Evolutionary conservation across 352 stramenopile species (phyloP), one percentile per base, ranked within the genome.

Genomic region (Peronospora farinosa): DNA sequence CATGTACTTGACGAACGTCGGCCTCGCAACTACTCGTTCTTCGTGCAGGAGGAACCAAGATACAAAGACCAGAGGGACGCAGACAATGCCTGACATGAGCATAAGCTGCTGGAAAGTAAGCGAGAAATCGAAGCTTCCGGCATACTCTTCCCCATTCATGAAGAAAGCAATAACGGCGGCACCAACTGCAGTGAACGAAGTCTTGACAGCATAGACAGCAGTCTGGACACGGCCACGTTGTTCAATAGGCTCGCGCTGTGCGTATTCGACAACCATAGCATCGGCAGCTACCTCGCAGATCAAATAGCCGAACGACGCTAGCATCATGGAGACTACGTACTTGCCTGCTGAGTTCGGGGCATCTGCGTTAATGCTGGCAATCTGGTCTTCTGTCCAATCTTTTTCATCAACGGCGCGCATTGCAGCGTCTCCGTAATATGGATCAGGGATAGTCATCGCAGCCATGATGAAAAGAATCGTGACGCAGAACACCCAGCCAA

Each of bases 311-410:
- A 82, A 76, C 0, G 67, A 65, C 0, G 71, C 68, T 9, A 86
- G 42, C 70, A 84, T 80, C 72, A 84, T 78, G 4, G 64, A 63
- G 27, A 82, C 40, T 1, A 83, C 65, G 23, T 79, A 79, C 43
- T 71, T 65, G 7, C 58, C 60, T n/a, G 58, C 71, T 7, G 57
- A 55, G 31, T 47, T 63, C 2, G 63, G 40, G 6, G 67, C 67
- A 13, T 25, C 33, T 27, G 28, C 30, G 12, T 76, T 76, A 42
- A 76, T 73, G 27, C 49, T 72, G 19, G 27, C 47, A 35, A 63
- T 58, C 49, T 71, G 55, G 3, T 54, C 63, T 1, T 40, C 37
- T 7, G 63, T 76, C 63, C 63, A 76, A 2, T 73, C 37, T 40
- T 68, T 60, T 40, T 65, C 38, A 19, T 62, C 50, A 27, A 70